phyloP scores from a whole-genome alignment of 164 flowering plant genomes.

The Piper longum region DNA sequence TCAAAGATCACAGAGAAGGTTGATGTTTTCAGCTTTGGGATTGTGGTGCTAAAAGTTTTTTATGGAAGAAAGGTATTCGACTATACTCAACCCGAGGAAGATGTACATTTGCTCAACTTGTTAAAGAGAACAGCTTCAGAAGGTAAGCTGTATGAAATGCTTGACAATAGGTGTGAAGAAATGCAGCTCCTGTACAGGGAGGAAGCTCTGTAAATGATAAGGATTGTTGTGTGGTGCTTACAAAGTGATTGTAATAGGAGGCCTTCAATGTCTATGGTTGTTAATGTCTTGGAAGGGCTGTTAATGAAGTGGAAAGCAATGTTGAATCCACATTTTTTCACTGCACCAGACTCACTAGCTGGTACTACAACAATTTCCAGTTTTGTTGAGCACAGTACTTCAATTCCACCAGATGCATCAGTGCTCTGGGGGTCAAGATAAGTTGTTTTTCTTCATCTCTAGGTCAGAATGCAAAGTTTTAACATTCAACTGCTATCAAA shows the following conservation, averaged over 20 bases:
- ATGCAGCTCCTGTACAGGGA: slow-evolving; percentile 4
- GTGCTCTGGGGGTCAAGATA: slow-evolving; percentile 3
- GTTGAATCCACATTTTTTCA: too few species aligned
- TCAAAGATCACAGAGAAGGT: slow-evolving; percentile 8
- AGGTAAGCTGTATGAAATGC: slow-evolving; percentile 1
- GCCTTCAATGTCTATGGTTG: slow-evolving; percentile 12
- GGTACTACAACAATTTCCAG: too few species aligned
- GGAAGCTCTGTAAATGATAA: slow-evolving; percentile 9
- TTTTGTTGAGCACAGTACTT: not conserved
- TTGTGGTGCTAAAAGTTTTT: slow-evolving; percentile 13
- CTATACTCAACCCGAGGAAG: not conserved
- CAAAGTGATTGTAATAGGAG: slow-evolving; percentile 6
- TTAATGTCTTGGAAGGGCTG: slow-evolving; percentile 15
- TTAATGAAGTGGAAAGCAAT: not conserved
- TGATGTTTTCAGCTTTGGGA: slow-evolving; percentile 17
- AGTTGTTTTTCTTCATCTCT: not conserved
- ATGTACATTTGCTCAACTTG: slow-evolving; percentile 3
- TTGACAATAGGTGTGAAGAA: not conserved
- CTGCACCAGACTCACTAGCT: too few species aligned
- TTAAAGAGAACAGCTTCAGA: slow-evolving; percentile 4
- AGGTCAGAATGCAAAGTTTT: too few species aligned
- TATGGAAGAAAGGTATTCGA: too few species aligned
- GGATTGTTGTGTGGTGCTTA: slow-evolving; percentile 13
- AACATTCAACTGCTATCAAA: too few species aligned
- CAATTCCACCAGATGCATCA: slow-evolving; percentile 1